Conservation (phyloP, 768 basidiomycete genomes). For the Dacryopinax spathularia region DNA sequence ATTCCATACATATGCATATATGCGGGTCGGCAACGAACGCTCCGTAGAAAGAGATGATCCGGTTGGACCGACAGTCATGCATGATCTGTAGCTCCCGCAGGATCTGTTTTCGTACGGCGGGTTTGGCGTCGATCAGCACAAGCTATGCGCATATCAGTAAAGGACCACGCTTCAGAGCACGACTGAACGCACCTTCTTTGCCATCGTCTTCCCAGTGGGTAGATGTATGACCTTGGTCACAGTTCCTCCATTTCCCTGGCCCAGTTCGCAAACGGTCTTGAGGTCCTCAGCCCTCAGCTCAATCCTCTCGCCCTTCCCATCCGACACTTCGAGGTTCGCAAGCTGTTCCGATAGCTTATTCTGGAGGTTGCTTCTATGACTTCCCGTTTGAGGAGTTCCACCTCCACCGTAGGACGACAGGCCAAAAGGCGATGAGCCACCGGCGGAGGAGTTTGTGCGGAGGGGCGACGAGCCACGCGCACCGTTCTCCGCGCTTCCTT, state of each 20-base stretch:
- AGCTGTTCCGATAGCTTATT: constrained; percentile 67
- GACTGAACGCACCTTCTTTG: constrained; percentile 66
- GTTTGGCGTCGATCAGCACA: constrained; percentile 92
- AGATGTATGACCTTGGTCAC: constrained; percentile 91
- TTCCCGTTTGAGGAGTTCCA: neutral
- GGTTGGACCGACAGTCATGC: constrained; percentile 87
- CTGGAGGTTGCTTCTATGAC: constrained; percentile 28
- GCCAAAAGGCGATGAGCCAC: neutral
- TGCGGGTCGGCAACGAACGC: constrained; percentile 95
- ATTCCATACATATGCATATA: constrained; percentile 98
- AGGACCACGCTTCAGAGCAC: neutral
- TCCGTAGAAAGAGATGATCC: constrained; percentile 95
- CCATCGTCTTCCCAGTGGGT: constrained; percentile 87
- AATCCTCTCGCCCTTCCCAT: constrained; percentile 55
- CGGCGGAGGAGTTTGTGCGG: neutral
- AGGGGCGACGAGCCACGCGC: neutral
- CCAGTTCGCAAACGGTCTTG: constrained; percentile 78
- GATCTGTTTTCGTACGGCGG: constrained; percentile 92
- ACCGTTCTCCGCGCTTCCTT: neutral
- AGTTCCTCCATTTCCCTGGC: constrained; percentile 92
- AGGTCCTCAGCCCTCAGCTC: constrained; percentile 82
- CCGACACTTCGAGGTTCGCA: constrained; percentile 65
- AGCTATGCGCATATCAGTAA: constrained; percentile 36
- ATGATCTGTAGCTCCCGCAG: constrained; percentile 96
- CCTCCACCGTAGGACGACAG: constrained; percentile 3